Evolutionary conservation across 768 basidiomycete genomes (phyloP).

Genomic region (Amanita rubescens): DNA sequence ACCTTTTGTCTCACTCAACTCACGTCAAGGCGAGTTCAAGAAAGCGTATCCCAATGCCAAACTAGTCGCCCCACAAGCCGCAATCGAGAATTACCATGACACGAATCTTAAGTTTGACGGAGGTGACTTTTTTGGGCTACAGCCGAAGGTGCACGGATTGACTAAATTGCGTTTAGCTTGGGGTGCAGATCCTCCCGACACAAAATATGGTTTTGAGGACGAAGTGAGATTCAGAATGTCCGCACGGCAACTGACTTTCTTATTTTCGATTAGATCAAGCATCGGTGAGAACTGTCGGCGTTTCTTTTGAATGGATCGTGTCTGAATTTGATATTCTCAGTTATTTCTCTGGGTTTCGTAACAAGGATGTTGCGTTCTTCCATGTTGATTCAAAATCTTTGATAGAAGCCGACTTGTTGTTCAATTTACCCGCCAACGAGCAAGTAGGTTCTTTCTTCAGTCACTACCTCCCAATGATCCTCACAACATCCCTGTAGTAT

Average conservation of each 20-base stretch:
- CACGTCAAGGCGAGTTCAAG: slow-evolving; percentile 47
- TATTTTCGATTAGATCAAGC: slow-evolving; percentile 33
- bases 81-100: slow-evolving; percentile 42
- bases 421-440: slow-evolving; percentile 76
- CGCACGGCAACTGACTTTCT: neutral
- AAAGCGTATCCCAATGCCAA: slow-evolving; percentile 65
- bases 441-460: slow-evolving; percentile 39
- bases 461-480: neutral
- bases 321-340: slow-evolving; percentile 22
- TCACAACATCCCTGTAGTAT: slow-evolving; percentile 21
- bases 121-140: slow-evolving; percentile 29
- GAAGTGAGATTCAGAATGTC: slow-evolving; percentile 31
- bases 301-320: neutral
- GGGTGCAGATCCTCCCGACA: slow-evolving; percentile 54
- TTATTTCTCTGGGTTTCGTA: slow-evolving; percentile 63
- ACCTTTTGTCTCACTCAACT: slow-evolving; percentile 5
- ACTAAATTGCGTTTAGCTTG: slow-evolving; percentile 30
- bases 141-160: neutral
- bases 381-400: slow-evolving; percentile 66
- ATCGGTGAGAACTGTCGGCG: slow-evolving; percentile 29
- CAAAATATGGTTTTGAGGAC: slow-evolving; percentile 72
- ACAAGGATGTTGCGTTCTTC: slow-evolving; percentile 81
- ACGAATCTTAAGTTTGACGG: slow-evolving; percentile 53
- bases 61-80: slow-evolving; percentile 59
- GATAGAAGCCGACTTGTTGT: slow-evolving; percentile 74